Base-by-base conservation (phyloP, 345 rosid species). In the Carallia pectinifolia region DNA sequence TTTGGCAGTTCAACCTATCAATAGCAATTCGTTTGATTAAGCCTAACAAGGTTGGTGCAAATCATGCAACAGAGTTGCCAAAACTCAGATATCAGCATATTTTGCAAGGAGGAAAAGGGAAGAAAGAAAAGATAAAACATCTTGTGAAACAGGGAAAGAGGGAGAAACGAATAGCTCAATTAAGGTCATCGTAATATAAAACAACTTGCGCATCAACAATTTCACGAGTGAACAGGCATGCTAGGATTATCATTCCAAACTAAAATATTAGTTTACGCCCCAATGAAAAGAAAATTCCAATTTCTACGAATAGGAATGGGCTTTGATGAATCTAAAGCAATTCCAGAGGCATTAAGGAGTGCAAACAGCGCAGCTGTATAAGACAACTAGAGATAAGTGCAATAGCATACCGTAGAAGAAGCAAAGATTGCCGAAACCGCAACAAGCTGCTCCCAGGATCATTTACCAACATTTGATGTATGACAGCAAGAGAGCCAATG, bases 361-460 rank as follows among this genome's bases (percentile, higher is more conserved):
- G 48, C 48, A 61, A 71, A 47, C 47, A 60, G 5, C 29, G 59
- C 53, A 74, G 62, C 50, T 61, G 58, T 13, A 56, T 12, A 50
- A 68, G 40, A 58, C 40, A 63, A 61, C 48, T 37, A 18, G 68
- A 53, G 10, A 53, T 55, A 58, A 33, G 71, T 61, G 38, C 52
- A n/a, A 64, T 53, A 38, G 64, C 70, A 76, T 84, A 94, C 98
- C 98, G 74, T 56, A 94, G 81, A 71, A 94, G 95, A 59, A 94
- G 96, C 69, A 91, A 83, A 74, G 98, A 94, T 68, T 94, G 97
- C 66, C 98, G 87, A 77, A 94, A 94, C 77, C 86, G 73, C 62
- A 94, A 76, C 65, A 91, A 81, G 83, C 90, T 85, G 65, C 86
- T 94, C 69, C 76, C 78, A 1, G 97, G 96, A 72, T 91, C 97